phyloP scores from a whole-genome alignment of 1,284 basidiomycete genomes.

The Trichosporon coremiiforme region DNA sequence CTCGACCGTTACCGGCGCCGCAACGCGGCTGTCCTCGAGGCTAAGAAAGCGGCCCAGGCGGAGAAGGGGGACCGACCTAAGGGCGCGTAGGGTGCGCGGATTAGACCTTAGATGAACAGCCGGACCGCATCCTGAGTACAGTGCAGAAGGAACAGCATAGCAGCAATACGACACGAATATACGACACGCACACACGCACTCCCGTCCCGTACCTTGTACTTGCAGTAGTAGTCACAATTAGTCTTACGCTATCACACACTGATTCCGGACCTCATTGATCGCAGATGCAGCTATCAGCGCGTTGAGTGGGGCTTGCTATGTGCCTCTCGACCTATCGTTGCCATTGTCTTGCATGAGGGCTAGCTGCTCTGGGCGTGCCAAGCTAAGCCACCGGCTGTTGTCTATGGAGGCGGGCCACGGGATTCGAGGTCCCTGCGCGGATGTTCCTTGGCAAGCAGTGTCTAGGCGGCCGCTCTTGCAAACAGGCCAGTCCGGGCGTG shows the following conservation, averaged over 20 bases:
- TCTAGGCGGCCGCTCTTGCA: too few relatives aligned
- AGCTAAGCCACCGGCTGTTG: neutral
- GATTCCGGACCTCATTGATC: too few relatives aligned
- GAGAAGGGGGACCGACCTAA: conserved; percentile 29
- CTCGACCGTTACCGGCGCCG: conserved; percentile 27
- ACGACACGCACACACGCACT: neutral
- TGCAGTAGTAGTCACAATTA: neutral
- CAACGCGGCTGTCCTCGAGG: neutral
- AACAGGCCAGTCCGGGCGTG: too few relatives aligned
- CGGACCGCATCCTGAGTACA: too few relatives aligned
- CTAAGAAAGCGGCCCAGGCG: conserved; percentile 22
- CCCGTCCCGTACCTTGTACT: neutral
- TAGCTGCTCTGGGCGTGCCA: neutral
- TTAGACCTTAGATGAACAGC: neutral
- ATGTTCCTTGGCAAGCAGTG: too few relatives aligned
- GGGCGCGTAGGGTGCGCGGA: neutral
- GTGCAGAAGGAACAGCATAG: neutral
- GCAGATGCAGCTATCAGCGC: neutral
- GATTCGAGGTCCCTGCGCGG: neutral
- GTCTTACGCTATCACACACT: neutral
- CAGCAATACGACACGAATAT: neutral
- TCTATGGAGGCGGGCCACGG: neutral
- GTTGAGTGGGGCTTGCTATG: too few relatives aligned
- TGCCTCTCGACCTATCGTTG: too few relatives aligned
- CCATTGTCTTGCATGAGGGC: neutral